Conservation (phyloP, 495 filamentous ascomycete species). For the Jackrogersella multiformis region DNA sequence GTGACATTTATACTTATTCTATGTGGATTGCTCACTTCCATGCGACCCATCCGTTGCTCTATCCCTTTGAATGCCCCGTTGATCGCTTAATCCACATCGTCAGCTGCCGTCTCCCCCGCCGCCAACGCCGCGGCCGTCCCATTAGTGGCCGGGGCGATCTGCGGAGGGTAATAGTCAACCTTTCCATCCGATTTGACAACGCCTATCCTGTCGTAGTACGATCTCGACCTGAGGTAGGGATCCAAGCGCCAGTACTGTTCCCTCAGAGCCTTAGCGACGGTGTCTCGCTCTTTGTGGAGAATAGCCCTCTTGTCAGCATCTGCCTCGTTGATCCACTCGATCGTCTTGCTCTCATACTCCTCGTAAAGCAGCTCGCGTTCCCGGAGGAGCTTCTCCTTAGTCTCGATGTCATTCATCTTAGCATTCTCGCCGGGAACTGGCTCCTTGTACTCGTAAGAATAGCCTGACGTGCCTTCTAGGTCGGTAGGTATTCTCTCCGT, state of each 20-base stretch:
- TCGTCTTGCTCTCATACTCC: slow-evolving; percentile 73
- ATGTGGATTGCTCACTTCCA: slow-evolving; percentile 12
- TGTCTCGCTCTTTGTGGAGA: slow-evolving; percentile 58
- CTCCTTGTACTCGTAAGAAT: slow-evolving; percentile 82
- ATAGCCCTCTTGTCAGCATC: slow-evolving; percentile 47
- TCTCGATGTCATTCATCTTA: slow-evolving; percentile 71
- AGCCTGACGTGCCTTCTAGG: slow-evolving; percentile 83
- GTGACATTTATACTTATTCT: slow-evolving; percentile 30
- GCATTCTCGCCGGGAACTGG: slow-evolving; percentile 76
- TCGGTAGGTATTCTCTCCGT: slow-evolving; percentile 77
- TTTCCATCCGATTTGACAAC: slow-evolving; percentile 71
- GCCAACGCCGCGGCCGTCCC: slow-evolving; percentile 41
- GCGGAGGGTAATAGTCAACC: slow-evolving; percentile 72
- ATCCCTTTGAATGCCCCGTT: neutral
- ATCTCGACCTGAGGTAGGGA: slow-evolving; percentile 76
- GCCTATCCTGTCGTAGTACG: slow-evolving; percentile 77
- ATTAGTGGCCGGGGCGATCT: slow-evolving; percentile 42
- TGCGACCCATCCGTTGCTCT: slow-evolving; percentile 12
- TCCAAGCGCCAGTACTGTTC: slow-evolving; percentile 87
- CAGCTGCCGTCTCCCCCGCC: slow-evolving; percentile 53
- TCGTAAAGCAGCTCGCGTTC: slow-evolving; percentile 69
- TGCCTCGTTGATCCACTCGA: slow-evolving; percentile 70
- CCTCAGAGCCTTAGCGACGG: slow-evolving; percentile 67
- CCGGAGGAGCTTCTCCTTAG: slow-evolving; percentile 66
- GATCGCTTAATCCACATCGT: slow-evolving; percentile 63